Evolutionary conservation across 495 filamentous ascomycete genomes (phyloP), one percentile per base, ranked within the genome.

Genomic region (Coniosporium apollinis): DNA sequence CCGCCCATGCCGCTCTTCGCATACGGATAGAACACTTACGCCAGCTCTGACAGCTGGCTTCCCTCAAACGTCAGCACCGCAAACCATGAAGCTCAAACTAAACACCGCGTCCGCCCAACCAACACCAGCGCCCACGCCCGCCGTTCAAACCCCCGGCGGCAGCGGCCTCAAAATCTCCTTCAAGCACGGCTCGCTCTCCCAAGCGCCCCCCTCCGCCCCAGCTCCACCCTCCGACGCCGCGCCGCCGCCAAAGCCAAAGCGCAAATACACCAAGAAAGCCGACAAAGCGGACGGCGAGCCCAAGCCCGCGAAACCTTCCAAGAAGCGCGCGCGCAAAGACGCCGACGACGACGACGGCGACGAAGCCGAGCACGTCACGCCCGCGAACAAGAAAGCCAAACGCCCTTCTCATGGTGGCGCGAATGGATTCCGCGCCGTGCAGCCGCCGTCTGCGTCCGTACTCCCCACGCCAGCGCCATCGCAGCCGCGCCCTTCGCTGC

Each of bases 321-420:
- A 65, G 48, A 69, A 69, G 44, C 67, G 72, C 36, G 43, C 35
- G 5, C 34, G 45, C 14, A 41, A 45, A 15, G 58, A 14, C 51
- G 60, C 44, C 52, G 64, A 39, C 56, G 19, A 31, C 13, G 24
- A 26, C 8, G 24, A 7, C 8, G 59, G 44, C 43, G 22, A 59
- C 46, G 42, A 61, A 48, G 44, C 47, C 42, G n/a, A n/a, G n/a
- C n/a, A n/a, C n/a, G n/a, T n/a, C n/a, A n/a, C n/a, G n/a, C n/a
- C n/a, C n/a, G n/a, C n/a, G n/a, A n/a, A n/a, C n/a, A n/a, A n/a
- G n/a, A n/a, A n/a, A n/a, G n/a, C n/a, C n/a, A n/a, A n/a, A n/a
- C n/a, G n/a, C n/a, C n/a, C n/a, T n/a, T n/a, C n/a, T n/a, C n/a
- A n/a, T n/a, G n/a, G n/a, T n/a, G n/a, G n/a, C n/a, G n/a, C n/a